Evolutionary conservation across 768 basidiomycete species (phyloP), one percentile per base, ranked within the genome.

Genomic region (Kwoniella heveanensis): DNA sequence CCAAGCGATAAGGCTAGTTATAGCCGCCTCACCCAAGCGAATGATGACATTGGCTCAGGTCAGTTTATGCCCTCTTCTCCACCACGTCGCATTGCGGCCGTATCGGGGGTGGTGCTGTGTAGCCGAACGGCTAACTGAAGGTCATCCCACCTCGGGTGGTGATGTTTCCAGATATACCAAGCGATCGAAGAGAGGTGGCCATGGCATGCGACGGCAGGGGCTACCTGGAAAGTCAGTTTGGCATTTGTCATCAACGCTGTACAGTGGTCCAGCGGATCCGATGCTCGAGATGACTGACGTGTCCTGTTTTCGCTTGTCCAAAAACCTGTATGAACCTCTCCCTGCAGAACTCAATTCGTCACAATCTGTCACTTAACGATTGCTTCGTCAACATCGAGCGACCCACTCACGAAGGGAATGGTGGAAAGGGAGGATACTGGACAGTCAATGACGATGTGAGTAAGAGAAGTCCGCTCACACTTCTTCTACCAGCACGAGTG

Each of bases 131-230:
- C n/a, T n/a, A n/a, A n/a, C n/a, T n/a, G n/a, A n/a, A n/a, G n/a
- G n/a, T n/a, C n/a, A n/a, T n/a, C n/a, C n/a, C n/a, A n/a, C n/a
- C n/a, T n/a, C n/a, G n/a, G 19, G 25, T 49, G 49, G 21, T 15
- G 44, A 7, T 27, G 9, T 17, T 49, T 13, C 8, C 26, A 67
- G 66, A 67, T 67, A 22, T 67, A 63, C 46, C 36, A 58, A 30
- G 66, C 66, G 5, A 58, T 67, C 21, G 60, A 62, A 55, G 66
- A 67, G 25, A 46, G 66, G 24, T 67, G 66, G 66, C 66, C 66
- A 44, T 48, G 60, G 53, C 54, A 62, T 15, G 56, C 36, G 29
- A 62, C 60, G 17, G 30, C 44, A 29, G 60, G 60, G 25, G 17
- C 17, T 15, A 62, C 54, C 17, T 62, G 60, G 60, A 62, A 56